phyloP scores from a whole-genome alignment of 1,284 basidiomycete genomes.

The Ustilago trichophora region DNA sequence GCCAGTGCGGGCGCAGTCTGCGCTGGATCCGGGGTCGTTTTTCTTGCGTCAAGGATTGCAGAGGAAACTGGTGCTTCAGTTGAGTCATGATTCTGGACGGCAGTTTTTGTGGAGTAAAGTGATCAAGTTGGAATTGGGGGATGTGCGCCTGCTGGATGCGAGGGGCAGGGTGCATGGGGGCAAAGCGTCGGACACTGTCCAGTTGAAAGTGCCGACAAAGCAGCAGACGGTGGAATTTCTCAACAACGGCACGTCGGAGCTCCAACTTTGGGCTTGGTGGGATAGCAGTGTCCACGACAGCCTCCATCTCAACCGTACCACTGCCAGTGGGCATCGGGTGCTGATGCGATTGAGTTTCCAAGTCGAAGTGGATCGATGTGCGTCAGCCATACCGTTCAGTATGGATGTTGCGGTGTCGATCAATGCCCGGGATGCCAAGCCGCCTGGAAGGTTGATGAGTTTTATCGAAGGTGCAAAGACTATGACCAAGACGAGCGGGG shows the following conservation, averaged over 20 bases:
- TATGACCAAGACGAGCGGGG: conserved; percentile 72
- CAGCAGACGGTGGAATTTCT: conserved; percentile 54
- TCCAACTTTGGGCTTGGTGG: conserved; percentile 74
- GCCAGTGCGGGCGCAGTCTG: conserved; percentile 80
- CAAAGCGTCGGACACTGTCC: conserved; percentile 66
- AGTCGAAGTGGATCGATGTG: conserved; percentile 82
- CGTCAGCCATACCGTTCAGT: conserved; percentile 81
- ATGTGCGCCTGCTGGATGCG: conserved; percentile 82
- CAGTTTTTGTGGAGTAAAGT: conserved; percentile 86
- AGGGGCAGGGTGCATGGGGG: conserved; percentile 83
- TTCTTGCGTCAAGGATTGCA: conserved; percentile 92
- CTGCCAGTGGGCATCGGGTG: conserved; percentile 79
- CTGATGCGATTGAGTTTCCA: conserved; percentile 80
- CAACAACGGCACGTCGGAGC: conserved; percentile 50
- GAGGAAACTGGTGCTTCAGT: conserved; percentile 78
- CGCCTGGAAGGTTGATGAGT: conserved; percentile 82
- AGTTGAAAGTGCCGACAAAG: conserved; percentile 44
- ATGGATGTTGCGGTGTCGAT: conserved; percentile 90
- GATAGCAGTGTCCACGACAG: conserved; percentile 93
- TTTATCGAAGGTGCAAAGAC: conserved; percentile 48
- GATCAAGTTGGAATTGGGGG: conserved; percentile 79
- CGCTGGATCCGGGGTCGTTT: conserved; percentile 84
- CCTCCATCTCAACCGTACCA: conserved; percentile 83
- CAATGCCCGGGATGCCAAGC: conserved; percentile 82
- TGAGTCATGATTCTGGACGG: conserved; percentile 87